Evolutionary conservation across 495 filamentous ascomycete species (phyloP).

Genomic region (Echria macrotheca): DNA sequence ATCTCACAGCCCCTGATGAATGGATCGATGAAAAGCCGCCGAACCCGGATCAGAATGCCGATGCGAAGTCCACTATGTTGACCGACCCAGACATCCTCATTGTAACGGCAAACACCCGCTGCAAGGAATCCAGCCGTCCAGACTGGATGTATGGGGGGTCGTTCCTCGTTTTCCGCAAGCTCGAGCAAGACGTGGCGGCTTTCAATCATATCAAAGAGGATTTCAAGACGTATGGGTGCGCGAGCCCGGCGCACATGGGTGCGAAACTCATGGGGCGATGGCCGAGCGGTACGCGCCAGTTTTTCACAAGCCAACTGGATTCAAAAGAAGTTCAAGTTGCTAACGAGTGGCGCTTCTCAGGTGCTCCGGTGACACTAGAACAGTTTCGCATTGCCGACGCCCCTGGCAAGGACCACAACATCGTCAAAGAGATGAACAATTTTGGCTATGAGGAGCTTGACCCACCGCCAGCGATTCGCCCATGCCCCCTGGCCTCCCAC

Average conservation of each 20-base stretch:
- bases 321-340: neutral
- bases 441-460: neutral
- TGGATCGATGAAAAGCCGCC: neutral
- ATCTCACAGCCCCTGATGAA: constrained; percentile 7
- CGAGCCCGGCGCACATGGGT: neutral
- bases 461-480: neutral
- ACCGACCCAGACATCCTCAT: neutral
- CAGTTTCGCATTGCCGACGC: neutral
- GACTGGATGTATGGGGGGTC: constrained; percentile 3
- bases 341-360: neutral
- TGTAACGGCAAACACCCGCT: neutral
- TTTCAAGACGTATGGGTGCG: neutral
- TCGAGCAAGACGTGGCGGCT: constrained; percentile 4
- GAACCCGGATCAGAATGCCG: no score
- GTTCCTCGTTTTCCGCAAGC: constrained; percentile 5
- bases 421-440: constrained; percentile 1
- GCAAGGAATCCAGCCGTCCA: neutral
- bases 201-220: neutral
- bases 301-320: neutral
- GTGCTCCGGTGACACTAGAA: neutral
- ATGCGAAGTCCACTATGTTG: neutral
- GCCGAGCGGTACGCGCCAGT: constrained; percentile 1
- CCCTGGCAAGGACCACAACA: constrained; percentile 1
- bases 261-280: constrained; percentile 7
- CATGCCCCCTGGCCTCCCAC: constrained; percentile 1